phyloP scores from a whole-genome alignment of 2,329 filamentous ascomycete species.

The Grosmannia huntii region DNA sequence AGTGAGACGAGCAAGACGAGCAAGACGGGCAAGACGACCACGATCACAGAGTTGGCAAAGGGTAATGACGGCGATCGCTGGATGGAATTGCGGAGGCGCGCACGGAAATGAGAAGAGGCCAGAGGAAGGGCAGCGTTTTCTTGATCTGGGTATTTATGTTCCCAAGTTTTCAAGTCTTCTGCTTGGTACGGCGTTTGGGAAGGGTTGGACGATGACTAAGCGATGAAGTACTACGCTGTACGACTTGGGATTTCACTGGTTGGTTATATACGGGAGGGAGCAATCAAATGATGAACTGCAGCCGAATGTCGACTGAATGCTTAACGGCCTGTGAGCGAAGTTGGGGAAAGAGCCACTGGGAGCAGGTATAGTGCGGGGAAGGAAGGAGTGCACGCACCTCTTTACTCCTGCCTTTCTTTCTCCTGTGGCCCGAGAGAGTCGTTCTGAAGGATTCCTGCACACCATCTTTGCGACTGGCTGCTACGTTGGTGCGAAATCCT shows the following conservation, averaged over 20 bases:
- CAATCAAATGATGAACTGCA: too few relatives aligned
- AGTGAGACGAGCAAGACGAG: not conserved
- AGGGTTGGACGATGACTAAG: not conserved
- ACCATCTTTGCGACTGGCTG: not conserved
- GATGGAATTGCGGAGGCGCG: slow-evolving; percentile 2
- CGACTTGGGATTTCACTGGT: not conserved
- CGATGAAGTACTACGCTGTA: not conserved
- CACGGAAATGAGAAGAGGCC: not conserved
- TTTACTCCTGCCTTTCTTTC: not conserved
- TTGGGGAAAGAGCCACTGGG: too few relatives aligned
- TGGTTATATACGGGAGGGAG: not conserved
- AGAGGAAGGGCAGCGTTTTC: not conserved
- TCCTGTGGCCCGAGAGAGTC: not conserved
- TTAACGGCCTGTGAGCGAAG: too few relatives aligned
- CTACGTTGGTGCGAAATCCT: not conserved
- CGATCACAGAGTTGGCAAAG: not conserved
- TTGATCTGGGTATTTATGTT: not conserved
- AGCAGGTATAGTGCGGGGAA: not conserved
- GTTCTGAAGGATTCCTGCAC: not conserved
- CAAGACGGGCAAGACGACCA: not conserved
- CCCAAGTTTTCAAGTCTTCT: not conserved
- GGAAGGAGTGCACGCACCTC: not conserved
- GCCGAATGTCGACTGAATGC: too few relatives aligned
- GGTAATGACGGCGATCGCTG: not conserved
- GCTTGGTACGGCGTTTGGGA: not conserved